A percentile compares a stretch with the other conserved stretches of the same genome.
Evolutionary conservation across 2,329 filamentous ascomycete genomes (phyloP).

Genomic region (Geosmithia morbida): DNA sequence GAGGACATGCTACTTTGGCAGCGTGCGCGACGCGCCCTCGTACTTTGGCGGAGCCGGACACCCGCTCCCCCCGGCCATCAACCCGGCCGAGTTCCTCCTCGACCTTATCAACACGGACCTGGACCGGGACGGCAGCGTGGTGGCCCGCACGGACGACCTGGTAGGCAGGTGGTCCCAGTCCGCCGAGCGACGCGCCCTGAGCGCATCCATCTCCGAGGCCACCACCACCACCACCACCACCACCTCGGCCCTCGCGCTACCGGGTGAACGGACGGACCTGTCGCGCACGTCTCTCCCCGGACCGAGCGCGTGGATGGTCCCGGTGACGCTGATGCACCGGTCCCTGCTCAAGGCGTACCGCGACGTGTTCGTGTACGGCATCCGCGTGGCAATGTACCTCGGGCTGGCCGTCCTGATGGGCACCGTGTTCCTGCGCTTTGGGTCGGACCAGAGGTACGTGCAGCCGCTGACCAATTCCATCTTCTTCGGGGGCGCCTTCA

Average conservation of each 20-base stretch:
- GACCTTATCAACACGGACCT: constrained; percentile 73
- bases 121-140: constrained; percentile 29
- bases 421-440: constrained; percentile 68
- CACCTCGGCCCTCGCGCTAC: no score
- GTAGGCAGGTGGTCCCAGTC: constrained; percentile 12
- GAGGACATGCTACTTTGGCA: constrained; percentile 59
- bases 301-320: constrained; percentile 34
- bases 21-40: constrained; percentile 36
- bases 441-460: constrained; percentile 55
- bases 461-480: constrained; percentile 74
- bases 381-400: constrained; percentile 67
- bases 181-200: constrained; percentile 5
- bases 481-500: constrained; percentile 60
- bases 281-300: constrained; percentile 10
- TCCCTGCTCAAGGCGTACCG: constrained; percentile 74
- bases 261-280: neutral
- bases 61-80: constrained; percentile 54
- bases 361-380: constrained; percentile 72
- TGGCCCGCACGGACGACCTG: constrained; percentile 16
- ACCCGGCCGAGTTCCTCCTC: constrained; percentile 69
- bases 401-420: constrained; percentile 75
- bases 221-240: neutral
- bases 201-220: constrained; percentile 6
- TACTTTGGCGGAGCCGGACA: constrained; percentile 51
- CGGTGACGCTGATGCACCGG: constrained; percentile 56